phyloP scores from a whole-genome alignment of 139 green algal genomes.

The Chlamydomonas sphaeroides region DNA sequence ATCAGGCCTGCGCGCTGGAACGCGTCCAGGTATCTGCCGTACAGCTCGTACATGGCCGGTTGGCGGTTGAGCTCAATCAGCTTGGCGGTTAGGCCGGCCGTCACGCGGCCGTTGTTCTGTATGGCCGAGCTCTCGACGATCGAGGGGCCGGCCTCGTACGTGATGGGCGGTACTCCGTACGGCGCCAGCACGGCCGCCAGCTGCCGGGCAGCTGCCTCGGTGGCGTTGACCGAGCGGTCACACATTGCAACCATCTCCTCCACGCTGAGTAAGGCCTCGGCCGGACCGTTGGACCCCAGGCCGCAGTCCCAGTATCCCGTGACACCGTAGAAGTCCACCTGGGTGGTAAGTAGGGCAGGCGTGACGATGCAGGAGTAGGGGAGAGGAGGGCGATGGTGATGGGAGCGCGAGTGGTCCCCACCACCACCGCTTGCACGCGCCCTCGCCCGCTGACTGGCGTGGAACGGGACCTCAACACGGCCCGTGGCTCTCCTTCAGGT shows the following conservation, averaged over 20 bases:
- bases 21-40: conserved; percentile 16
- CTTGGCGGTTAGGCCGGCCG: not conserved
- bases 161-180: conserved; percentile 30
- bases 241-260: conserved; percentile 42
- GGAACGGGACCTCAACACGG: no score
- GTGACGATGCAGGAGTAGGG: no score
- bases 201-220: not conserved
- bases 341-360: no score
- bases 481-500: no score
- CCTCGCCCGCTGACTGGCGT: no score
- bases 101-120: not conserved
- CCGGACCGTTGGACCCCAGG: conserved; percentile 26
- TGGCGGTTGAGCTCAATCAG: conserved; percentile 24
- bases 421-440: no score
- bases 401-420: no score
- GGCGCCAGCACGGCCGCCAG: not conserved
- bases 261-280: conserved; percentile 11
- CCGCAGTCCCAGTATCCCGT: conserved; percentile 44
- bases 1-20: not conserved
- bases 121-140: conserved; percentile 47
- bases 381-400: no score
- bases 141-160: conserved; percentile 44
- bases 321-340: conserved; percentile 35
- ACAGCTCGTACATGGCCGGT: conserved; percentile 42
- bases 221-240: not conserved